Conservation (phyloP, 768 basidiomycete species). For the Tylopilus plumbeoviolaceoides region DNA sequence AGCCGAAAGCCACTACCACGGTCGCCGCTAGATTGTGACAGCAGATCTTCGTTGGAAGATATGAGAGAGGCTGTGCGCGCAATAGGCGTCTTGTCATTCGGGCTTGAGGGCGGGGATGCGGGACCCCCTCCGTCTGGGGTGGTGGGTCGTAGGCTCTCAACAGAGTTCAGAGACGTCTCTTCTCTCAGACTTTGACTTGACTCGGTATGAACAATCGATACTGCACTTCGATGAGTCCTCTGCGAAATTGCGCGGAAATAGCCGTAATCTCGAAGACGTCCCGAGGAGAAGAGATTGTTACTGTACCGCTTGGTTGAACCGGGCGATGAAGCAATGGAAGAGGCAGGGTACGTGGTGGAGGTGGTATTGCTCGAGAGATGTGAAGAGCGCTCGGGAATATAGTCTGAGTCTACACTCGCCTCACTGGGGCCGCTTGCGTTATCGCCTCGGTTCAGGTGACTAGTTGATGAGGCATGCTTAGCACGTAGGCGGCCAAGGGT, state of each 20-base stretch:
- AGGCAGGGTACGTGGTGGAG: conserved; percentile 36
- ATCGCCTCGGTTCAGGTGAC: conserved; percentile 17
- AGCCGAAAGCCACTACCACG: conserved; percentile 17
- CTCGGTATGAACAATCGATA: conserved; percentile 46
- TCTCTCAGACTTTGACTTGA: conserved; percentile 41
- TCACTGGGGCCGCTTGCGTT: conserved; percentile 15
- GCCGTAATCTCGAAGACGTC: conserved; percentile 69
- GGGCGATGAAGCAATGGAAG: conserved; percentile 38
- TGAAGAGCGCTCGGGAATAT: conserved; percentile 31
- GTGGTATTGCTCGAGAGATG: conserved; percentile 35
- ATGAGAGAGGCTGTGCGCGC: conserved; percentile 42
- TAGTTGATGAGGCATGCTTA: conserved; percentile 26
- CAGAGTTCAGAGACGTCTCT: conserved; percentile 42
- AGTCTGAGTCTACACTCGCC: conserved; percentile 28
- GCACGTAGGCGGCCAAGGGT: conserved; percentile 55
- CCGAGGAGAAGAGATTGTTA: conserved; percentile 83
- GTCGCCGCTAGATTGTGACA: conserved; percentile 16
- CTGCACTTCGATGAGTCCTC: conserved; percentile 35
- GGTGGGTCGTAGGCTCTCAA: conserved; percentile 44
- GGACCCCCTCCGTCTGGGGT: conserved; percentile 52
- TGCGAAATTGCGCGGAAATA: conserved; percentile 59
- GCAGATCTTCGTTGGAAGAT: conserved; percentile 32
- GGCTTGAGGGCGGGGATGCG: conserved; percentile 42
- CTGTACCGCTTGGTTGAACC: conserved; percentile 70
- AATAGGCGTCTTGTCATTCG: conserved; percentile 36